A percentile compares a stretch with the other conserved stretches of the same genome.
Evolutionary conservation across 805 yeast species (phyloP).

Genomic region (Teunomyces cretensis): DNA sequence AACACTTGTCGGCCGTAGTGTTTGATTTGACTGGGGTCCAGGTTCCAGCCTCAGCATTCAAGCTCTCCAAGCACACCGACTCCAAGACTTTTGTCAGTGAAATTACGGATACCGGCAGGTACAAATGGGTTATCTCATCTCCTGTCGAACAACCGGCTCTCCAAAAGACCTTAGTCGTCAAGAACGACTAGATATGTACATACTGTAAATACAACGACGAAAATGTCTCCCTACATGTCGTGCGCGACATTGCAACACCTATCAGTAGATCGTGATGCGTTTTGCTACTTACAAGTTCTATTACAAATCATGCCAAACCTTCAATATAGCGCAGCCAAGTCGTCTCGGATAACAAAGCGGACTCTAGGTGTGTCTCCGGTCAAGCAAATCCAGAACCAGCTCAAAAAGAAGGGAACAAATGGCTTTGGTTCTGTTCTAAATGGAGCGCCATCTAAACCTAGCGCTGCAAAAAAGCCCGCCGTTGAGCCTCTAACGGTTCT

Average conservation of each 20-base stretch:
- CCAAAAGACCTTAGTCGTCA: slow-evolving; percentile 14
- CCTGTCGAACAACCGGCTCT: slow-evolving; percentile 20
- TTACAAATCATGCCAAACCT: slow-evolving; percentile 16
- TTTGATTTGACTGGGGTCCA: slow-evolving; percentile 33
- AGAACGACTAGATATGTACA: slow-evolving; percentile 6
- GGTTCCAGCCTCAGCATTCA: slow-evolving; percentile 25
- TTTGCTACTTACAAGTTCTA: not conserved
- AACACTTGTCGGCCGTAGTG: slow-evolving; percentile 20
- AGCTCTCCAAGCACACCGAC: slow-evolving; percentile 13
- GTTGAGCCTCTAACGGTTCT: slow-evolving; percentile 14
- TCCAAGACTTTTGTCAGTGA: slow-evolving; percentile 12
- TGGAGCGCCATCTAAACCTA: not conserved
- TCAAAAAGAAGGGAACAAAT: slow-evolving; percentile 16
- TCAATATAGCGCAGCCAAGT: slow-evolving; percentile 39
- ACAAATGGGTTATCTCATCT: slow-evolving; percentile 25
- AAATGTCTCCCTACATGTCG: not conserved
- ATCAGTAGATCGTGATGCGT: no score
- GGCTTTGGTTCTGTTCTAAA: not conserved
- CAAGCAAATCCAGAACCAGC: slow-evolving; percentile 22
- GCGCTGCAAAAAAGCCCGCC: not conserved
- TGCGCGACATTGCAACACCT: not conserved
- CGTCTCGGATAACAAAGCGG: slow-evolving; percentile 30
- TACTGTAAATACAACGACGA: slow-evolving; percentile 4
- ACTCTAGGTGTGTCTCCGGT: slow-evolving; percentile 22
- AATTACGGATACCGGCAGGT: slow-evolving; percentile 26